These are phyloP conservation scores for Salix udensis DNA, from an alignment of 345 rosid genomes.

Conservation along the genomic window DNA sequence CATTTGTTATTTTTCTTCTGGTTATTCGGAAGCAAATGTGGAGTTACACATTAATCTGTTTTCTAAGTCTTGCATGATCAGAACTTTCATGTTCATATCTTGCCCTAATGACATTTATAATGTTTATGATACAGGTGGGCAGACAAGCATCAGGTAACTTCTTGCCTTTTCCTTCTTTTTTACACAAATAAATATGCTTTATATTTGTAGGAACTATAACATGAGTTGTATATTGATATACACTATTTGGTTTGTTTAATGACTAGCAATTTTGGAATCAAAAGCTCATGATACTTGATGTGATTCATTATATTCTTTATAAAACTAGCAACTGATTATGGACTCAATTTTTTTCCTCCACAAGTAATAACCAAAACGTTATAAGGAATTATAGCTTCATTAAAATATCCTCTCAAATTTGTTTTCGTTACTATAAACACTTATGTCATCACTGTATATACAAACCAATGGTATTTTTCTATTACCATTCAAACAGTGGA, in stretches of 20 bases:
- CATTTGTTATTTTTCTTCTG: not conserved
- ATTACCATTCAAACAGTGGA: not conserved
- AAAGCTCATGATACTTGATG: not conserved
- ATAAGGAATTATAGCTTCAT: not conserved
- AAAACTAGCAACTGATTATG: not conserved
- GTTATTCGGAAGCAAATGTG: not conserved
- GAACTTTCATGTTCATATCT: not conserved
- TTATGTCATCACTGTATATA: not conserved
- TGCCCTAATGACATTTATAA: slow-evolving; percentile 14
- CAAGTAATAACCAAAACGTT: not conserved
- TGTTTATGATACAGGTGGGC: slow-evolving; percentile 26
- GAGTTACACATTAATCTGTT: not conserved
- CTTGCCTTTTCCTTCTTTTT: slow-evolving; percentile 3
- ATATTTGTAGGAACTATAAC: not conserved
- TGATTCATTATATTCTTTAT: not conserved
- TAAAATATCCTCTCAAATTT: not conserved
- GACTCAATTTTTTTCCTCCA: not conserved
- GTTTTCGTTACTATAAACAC: not conserved
- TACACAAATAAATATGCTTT: not conserved
- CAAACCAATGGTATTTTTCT: not conserved
- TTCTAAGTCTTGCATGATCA: not conserved
- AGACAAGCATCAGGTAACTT: slow-evolving; percentile 24
- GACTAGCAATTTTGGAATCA: not conserved
- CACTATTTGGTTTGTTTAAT: not conserved
- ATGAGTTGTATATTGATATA: not conserved